Base-by-base conservation (phyloP, 495 filamentous ascomycete species). In the Lophiostoma macrostomum region DNA sequence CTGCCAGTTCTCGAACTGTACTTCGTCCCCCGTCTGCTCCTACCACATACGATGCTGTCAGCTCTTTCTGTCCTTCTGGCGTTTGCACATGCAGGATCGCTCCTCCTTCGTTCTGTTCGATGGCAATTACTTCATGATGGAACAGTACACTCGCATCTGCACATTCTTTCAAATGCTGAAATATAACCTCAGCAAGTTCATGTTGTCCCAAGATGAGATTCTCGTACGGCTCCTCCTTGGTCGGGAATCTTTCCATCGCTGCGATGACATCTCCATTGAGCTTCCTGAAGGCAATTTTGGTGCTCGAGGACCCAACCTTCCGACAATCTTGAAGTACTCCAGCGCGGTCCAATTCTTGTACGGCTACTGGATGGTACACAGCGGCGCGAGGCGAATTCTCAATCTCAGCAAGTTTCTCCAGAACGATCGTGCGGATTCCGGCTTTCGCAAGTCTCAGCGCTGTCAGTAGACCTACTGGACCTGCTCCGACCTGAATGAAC, bases 1-100 rank as follows among this genome's bases (percentile, higher is more conserved):
- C 78, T 64, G 81, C 81, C 13, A 83, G 51, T 12, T 44, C 20
- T 3, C 65, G 43, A 3, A 67, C 55, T 11, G 41, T 44, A 7
- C 43, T 54, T 1, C 50, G 31, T 2, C 45, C 65, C 10, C 65
- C 65, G 48, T 67, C 65, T 6, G 56, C 61, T 13, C 41, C 57
- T 4, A 67, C 56, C 1, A 65, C 18, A 30, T 60, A 65, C 6
- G 32, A 19, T 11, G 62, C 47, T 2, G 3, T 29, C 12, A 56
- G 31, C 11, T 20, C 20, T 14, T 49, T 31, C 35, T 10, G 22
- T 59, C 40, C 30, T 5, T 22, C 34, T 48, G 30, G 52, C 56
- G 23, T 43, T 35, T 16, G 46, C 50, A 18, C 31, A 5, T 19
- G 7, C 7, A 42, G 16, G 25, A 22, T 14, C 4, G 25, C 22